Evolutionary conservation across 2,329 filamentous ascomycete genomes (phyloP).

Genomic region (Cladosporium cucumerinum): DNA sequence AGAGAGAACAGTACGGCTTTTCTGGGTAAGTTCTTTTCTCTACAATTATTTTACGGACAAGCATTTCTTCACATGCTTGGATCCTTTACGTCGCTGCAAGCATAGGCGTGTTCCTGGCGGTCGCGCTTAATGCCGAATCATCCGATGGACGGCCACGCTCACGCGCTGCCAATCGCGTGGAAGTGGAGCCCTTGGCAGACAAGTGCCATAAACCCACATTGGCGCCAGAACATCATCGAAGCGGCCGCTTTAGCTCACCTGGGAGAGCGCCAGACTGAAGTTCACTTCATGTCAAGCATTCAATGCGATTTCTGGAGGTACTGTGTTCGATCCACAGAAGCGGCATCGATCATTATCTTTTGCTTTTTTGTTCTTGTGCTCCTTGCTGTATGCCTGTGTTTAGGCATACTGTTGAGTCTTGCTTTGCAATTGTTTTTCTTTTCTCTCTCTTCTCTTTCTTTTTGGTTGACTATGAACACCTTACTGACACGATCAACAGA

Average conservation of each 20-base stretch:
- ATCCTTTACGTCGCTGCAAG: neutral
- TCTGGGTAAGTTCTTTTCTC: constrained; percentile 29
- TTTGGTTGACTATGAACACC: neutral
- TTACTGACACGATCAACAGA: constrained; percentile 32
- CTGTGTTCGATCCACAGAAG: constrained; percentile 40
- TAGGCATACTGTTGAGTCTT: neutral
- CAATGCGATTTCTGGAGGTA: constrained; percentile 38
- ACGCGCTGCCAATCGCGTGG: neutral
- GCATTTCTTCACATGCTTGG: constrained; percentile 4
- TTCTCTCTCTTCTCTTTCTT: no score
- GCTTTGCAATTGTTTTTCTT: neutral
- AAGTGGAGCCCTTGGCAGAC: constrained; percentile 9
- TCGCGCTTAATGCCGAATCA: neutral
- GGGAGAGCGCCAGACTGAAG: constrained; percentile 40
- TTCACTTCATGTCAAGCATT: constrained; percentile 21
- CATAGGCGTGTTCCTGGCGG: constrained; percentile 2
- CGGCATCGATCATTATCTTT: constrained; percentile 22
- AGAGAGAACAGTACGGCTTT: constrained; percentile 32
- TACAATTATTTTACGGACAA: neutral
- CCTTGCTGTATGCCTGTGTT: neutral
- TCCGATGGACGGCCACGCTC: neutral
- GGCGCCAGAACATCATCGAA: constrained; percentile 2
- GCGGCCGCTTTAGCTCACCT: constrained; percentile 37
- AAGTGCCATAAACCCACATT: neutral
- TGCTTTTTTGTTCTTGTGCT: neutral